These are phyloP conservation scores for Chaetoceros muelleri DNA, from an alignment of 108 stramenopile genomes.

Conservation along the genomic window DNA sequence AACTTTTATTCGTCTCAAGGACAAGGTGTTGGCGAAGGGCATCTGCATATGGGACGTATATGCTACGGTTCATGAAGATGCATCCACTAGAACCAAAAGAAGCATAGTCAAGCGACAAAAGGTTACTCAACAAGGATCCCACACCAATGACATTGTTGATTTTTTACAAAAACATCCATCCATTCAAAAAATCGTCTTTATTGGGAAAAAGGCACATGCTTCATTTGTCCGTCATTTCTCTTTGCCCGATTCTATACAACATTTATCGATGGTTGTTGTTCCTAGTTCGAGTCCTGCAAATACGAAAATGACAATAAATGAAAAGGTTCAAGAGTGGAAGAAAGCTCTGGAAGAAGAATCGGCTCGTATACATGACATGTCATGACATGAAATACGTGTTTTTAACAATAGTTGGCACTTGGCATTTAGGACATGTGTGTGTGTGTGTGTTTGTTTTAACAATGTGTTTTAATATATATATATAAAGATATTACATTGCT, in stretches of 20 bases:
- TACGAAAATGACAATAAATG: slow-evolving; percentile 5
- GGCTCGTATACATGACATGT: no score
- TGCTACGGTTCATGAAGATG: slow-evolving; percentile 2
- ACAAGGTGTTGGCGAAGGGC: not conserved
- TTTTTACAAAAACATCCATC: not conserved
- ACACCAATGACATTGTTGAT: not conserved
- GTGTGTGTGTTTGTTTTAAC: no score
- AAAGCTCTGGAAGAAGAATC: slow-evolving; percentile 5
- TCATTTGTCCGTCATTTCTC: slow-evolving; percentile 2
- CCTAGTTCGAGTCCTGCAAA: slow-evolving; percentile 8
- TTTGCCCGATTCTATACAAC: not conserved
- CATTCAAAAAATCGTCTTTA: slow-evolving; percentile 2
- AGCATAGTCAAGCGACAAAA: not conserved
- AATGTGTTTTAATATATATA: not conserved
- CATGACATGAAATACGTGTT: no score
- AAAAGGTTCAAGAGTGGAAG: slow-evolving; percentile 3
- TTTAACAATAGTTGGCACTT: no score
- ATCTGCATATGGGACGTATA: slow-evolving; percentile 7
- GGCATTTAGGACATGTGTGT: no score
- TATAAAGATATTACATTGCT: not conserved
- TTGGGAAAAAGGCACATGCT: slow-evolving; percentile 3
- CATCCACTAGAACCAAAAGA: not conserved
- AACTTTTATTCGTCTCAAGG: not conserved
- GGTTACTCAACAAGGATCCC: not conserved
- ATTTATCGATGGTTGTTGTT: not conserved